Base-by-base conservation (phyloP, 345 rosid species). In the Dimocarpus longan region DNA sequence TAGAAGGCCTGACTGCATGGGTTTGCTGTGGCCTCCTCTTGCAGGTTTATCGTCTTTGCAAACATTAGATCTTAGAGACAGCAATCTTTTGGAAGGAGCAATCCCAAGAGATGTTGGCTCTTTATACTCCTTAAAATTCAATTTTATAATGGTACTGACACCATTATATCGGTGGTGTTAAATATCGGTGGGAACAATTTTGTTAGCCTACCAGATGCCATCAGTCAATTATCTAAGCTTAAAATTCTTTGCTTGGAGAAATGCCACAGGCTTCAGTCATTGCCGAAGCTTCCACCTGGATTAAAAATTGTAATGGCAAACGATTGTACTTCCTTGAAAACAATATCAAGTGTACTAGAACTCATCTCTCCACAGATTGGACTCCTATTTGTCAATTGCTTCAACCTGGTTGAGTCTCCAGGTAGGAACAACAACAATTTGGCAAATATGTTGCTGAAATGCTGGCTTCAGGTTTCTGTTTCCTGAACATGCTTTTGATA, bases 291-390 rank as follows among this genome's bases (percentile, higher is more conserved):
- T 32, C 37, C 83, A 26, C 73, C 80, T 1, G 46, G 32, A 2
- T 4, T 80, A 6, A 10, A 9, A 60, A 4, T 1, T 4, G 18
- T 80, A 37, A 52, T n/a, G 7, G 79, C 57, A 22, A 0, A 42
- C 24, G 13, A 48, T 37, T 75, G 82, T 21, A n/a, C 10, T 5
- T 32, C 79, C 19, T 21, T 76, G 52, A 71, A 80, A 46, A 57
- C 37, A 32, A 32, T 32, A 32, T 32, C 37, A 32, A 32, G 37
- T 32, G 37, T 2, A 32, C 37, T 32, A 32, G 37, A 32, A 32
- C 37, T 32, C 37, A 32, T 3, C 37, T 32, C 37, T 32, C 37
- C 37, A 32, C 37, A 3, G 37, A 32, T 60, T 48, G 65, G 5
- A 16, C 10, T 46, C 10, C 13, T 50, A 1, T 65, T 48, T 66